These are phyloP conservation scores for Blastocystis sp. DNA, from an alignment of 352 stramenopile genomes.

Conservation along the genomic window DNA sequence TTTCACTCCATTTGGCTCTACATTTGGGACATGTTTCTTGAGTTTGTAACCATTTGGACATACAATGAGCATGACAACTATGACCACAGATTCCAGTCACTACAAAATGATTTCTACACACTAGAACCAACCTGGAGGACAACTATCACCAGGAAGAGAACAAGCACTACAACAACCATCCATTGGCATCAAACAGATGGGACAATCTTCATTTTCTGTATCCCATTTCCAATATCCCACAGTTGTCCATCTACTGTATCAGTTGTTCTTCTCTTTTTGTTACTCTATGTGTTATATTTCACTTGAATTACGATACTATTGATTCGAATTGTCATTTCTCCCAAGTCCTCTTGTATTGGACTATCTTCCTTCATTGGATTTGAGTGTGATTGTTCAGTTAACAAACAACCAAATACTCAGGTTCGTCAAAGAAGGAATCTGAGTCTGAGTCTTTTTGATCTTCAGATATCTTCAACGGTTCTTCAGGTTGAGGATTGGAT, in stretches of 20 bases:
- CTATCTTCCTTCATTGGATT: not conserved
- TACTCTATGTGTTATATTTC: not conserved
- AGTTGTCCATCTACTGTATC: constrained; percentile 21
- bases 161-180: constrained; percentile 25
- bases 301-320: not conserved
- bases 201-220: constrained; percentile 50
- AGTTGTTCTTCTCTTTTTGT: not conserved
- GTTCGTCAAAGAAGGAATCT: constrained; percentile 56
- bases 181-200: constrained; percentile 37
- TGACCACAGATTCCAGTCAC: constrained; percentile 30
- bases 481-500: too few relatives aligned
- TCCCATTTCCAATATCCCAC: constrained; percentile 30
- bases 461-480: too few relatives aligned
- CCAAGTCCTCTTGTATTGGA: not conserved
- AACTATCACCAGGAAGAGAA: constrained; percentile 46
- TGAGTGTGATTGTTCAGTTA: not conserved
- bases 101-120: not conserved
- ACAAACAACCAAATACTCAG: constrained; percentile 35
- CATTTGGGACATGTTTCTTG: constrained; percentile 37
- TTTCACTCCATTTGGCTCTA: constrained; percentile 23
- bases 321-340: constrained; percentile 22
- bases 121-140: constrained; percentile 21
- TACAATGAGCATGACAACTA: constrained; percentile 43
- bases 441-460: not conserved
- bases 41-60: constrained; percentile 41